Evolutionary conservation across 106 monocot species (phyloP).

Genomic region (Acanthochlamys bracteata): DNA sequence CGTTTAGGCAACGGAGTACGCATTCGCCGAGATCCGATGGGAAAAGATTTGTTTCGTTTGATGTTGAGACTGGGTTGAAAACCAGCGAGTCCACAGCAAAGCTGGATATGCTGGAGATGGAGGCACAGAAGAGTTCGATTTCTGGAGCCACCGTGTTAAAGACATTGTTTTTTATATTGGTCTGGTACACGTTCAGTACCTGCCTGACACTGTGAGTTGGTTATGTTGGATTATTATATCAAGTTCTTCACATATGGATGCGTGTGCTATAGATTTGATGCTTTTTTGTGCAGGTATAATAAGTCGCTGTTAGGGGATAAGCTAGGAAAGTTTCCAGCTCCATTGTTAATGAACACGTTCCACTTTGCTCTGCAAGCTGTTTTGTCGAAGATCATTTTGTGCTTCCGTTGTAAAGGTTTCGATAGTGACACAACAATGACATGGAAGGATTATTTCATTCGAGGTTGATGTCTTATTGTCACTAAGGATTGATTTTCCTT

Average conservation of each 20-base stretch:
- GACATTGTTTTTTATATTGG: conserved; percentile 48
- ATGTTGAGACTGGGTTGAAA: conserved; percentile 44
- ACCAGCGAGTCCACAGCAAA: conserved; percentile 26
- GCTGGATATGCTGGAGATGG: conserved; percentile 24
- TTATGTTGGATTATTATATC: background rate
- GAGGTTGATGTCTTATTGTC: conserved; percentile 32
- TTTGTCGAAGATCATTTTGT: conserved; percentile 49
- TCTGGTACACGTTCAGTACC: conserved; percentile 90
- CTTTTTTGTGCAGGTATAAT: conserved; percentile 84
- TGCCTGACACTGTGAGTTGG: conserved; percentile 77
- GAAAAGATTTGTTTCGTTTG: conserved; percentile 17
- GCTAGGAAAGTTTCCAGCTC: conserved; percentile 79
- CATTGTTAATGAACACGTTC: conserved; percentile 88
- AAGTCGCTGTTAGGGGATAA: conserved; percentile 82
- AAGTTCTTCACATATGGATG: background rate
- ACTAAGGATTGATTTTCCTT: too few species aligned
- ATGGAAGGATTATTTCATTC: conserved; percentile 84
- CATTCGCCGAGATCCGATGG: background rate
- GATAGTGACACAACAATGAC: conserved; percentile 34
- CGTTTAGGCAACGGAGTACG: background rate
- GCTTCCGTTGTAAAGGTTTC: conserved; percentile 21
- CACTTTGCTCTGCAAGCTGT: conserved; percentile 92
- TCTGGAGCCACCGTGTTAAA: conserved; percentile 45
- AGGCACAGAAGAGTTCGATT: conserved; percentile 13
- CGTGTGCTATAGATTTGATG: background rate